Percentiles rank a stretch among this genome's conserved stretches.
phyloP scores from a whole-genome alignment of 352 stramenopile species.

The Phytophthora idaei region DNA sequence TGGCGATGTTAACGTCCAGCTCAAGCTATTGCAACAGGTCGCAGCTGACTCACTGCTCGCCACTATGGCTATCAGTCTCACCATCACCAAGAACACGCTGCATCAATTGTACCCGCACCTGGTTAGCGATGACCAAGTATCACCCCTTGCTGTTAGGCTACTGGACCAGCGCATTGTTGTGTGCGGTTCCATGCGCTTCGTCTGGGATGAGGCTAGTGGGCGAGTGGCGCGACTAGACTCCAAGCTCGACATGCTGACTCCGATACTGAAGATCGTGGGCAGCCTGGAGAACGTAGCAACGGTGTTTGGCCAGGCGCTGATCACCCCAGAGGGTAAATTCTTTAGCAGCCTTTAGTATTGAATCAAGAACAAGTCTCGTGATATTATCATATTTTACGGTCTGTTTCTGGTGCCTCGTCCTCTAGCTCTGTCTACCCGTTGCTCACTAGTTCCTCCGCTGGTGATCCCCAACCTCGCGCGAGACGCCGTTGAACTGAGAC shows the following conservation, averaged over 20 bases:
- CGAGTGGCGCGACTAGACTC: constrained; percentile 14
- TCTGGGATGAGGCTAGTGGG: constrained; percentile 6
- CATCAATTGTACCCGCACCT: constrained; percentile 12
- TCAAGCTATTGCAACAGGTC: constrained; percentile 8
- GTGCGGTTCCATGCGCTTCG: constrained; percentile 11
- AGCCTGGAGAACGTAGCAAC: constrained; percentile 14
- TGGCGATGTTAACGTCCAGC: constrained; percentile 3
- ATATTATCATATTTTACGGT: not conserved
- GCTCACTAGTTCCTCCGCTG: not conserved
- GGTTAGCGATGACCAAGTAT: not conserved
- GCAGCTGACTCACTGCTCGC: constrained; percentile 2
- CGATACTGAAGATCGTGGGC: constrained; percentile 13
- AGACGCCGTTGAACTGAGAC: constrained; percentile 42
- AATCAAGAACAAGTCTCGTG: not conserved
- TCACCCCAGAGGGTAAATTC: constrained; percentile 13
- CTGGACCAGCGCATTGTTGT: constrained; percentile 7
- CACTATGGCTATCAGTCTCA: constrained; percentile 1
- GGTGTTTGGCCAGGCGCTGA: constrained; percentile 7
- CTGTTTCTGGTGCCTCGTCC: constrained; percentile 5
- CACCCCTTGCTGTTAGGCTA: not conserved
- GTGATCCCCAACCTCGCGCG: constrained; percentile 27
- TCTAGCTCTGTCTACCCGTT: constrained; percentile 7
- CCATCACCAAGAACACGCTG: constrained; percentile 19
- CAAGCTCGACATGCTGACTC: constrained; percentile 10
- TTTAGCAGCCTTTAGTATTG: not conserved